Base-by-base conservation (phyloP, 1,139 yeast species). In the Pichia norvegensis region DNA sequence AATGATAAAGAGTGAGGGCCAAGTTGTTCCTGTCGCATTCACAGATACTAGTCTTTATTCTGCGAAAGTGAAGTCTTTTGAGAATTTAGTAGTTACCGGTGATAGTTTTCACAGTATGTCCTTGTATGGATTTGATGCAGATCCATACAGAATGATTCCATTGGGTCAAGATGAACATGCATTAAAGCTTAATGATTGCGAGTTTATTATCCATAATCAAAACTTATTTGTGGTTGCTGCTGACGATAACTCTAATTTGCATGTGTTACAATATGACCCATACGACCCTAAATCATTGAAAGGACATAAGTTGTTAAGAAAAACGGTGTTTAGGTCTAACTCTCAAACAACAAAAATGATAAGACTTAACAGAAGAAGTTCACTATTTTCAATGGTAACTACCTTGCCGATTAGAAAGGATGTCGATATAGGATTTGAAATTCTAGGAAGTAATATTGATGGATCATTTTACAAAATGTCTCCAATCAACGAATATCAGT, bases 71-170 rank as follows among this genome's bases (percentile, higher is more conserved):
- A 90, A 90, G 63, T 75, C 88, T 53, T 79, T 86, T 61, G 92
- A 95, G 36, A 87, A 90, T 62, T 67, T 90, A 59, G 62, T 90
- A 25, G 56, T 87, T 2, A 65, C 88, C 25, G 95, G 95, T 19
- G 99, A 92, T 64, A 72, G 87, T 0, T 71, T 81, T 63, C 84
- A 85, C 54, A 84, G 95, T 54, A 70, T 87, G 8, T 81, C 92
- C 73, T 71, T 94, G 47, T 82, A 81, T 23, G 97, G 97, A 1
- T 90, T 88, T 65, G 95, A 90, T 60, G 92, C 95, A 3, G 97
- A 92, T 57, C 99, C 98, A 1, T 90, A 85, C 63, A 70, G 97
- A 53, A 80, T 92, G 82, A 72, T 86, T 23, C 65, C 76, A 53
- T 66, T 94, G 45, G 92, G 95, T 9, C 85, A 84, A 57, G 95